Base-by-base conservation (phyloP, 2,329 filamentous ascomycete species). In the Fusarium subtropicale region DNA sequence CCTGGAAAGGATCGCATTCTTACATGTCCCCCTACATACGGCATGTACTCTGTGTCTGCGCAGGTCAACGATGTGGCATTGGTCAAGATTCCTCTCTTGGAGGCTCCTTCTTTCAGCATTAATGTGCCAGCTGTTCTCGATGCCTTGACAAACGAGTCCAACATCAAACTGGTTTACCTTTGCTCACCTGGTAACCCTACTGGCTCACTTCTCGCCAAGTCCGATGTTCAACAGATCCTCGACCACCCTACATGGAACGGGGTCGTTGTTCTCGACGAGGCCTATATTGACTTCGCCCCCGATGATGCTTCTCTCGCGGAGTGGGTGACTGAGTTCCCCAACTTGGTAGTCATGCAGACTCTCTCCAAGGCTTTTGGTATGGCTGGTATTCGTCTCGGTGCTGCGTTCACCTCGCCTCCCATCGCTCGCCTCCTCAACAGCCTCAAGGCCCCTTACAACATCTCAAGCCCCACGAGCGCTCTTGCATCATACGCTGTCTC, bases 291-390 rank as follows among this genome's bases (percentile, higher is more conserved):
- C 81, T 99, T 98, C 76, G 91, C 94, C 9, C 89, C 90, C 8
- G 89, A 80, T 18, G 90, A 88, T 28, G 86, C 92, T 42, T 97
- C 92, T 71, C 86, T 98, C 28, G 95, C 96, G 28, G 92, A 97
- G 80, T 97, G 93, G 91, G 94, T 97, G 2, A 85, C 87, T 36
- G 94, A 97, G 76, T 97, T 92, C 88, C 94, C 95, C 52, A 99
- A 99, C 79, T 85, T 99, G 28, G 94, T 97, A 20, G 94, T 99
- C 60, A 93, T 98, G 92, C 96, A 99, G 84, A 99, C 96, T 2
- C 86, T 98, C n/a, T 97, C 92, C 75, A 99, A 99, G 80, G 96
- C 94, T 0, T 99, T 99, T 76, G 96, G 96, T 30, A 87, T 99
- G 76, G 96, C 96, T 6, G 96, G 95, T 52, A 97, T 99, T 77